phyloP scores from a whole-genome alignment of 257 asterid species.

The Linaria vulgaris region DNA sequence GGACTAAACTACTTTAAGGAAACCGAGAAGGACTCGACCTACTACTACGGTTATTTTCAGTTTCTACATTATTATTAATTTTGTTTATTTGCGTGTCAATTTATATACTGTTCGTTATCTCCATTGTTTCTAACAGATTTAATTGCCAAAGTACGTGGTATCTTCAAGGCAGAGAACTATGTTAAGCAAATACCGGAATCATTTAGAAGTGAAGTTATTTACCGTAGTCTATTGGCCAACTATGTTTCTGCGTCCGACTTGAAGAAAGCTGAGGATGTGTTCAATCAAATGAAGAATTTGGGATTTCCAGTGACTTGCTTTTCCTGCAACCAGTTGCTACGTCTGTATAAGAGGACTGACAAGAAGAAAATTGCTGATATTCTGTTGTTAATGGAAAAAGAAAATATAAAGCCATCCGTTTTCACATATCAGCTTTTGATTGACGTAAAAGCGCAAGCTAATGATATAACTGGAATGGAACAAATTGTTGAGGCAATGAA shows the following conservation, averaged over 20 bases:
- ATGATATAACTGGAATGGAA: conserved; percentile 74
- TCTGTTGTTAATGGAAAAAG: conserved; percentile 68
- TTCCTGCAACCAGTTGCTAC: conserved; percentile 66
- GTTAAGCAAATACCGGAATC: conserved; percentile 53
- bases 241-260: conserved; percentile 34
- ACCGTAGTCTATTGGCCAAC: conserved; percentile 66
- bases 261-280: conserved; percentile 60
- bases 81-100: too few relatives aligned
- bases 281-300: conserved; percentile 64
- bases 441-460: conserved; percentile 54
- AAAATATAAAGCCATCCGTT: conserved; percentile 50
- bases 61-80: too few relatives aligned
- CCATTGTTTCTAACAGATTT: too few relatives aligned
- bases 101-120: too few relatives aligned
- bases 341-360: conserved; percentile 59
- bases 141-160: conserved; percentile 66
- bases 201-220: conserved; percentile 53
- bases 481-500: conserved; percentile 61
- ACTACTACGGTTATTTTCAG: too few relatives aligned
- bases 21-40: too few relatives aligned
- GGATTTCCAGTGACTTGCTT: conserved; percentile 48
- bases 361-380: conserved; percentile 64
- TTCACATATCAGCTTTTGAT: conserved; percentile 62
- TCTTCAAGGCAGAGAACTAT: conserved; percentile 55
- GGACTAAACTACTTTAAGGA: too few relatives aligned